phyloP scores from a whole-genome alignment of 2,329 filamentous ascomycete species.

The Exophiala bonariae region DNA sequence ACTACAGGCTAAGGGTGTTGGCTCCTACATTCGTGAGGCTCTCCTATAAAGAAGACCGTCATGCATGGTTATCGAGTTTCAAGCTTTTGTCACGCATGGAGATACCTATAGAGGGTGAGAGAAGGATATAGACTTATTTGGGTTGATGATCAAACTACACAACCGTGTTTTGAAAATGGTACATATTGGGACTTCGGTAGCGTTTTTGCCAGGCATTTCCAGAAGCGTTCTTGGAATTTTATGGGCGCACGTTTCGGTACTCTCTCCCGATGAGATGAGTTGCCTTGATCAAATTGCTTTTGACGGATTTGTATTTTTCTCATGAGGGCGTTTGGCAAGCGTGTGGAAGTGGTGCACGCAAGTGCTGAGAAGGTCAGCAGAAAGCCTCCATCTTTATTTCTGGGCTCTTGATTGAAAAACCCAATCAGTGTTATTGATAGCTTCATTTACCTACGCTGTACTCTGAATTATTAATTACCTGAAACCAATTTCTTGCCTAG shows the following conservation, averaged over 20 bases:
- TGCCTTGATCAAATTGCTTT: neutral
- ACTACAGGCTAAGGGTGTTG: conserved; percentile 28
- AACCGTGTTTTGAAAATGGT: conserved; percentile 8
- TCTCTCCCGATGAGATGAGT: too few relatives aligned
- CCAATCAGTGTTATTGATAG: conserved; percentile 3
- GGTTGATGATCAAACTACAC: neutral
- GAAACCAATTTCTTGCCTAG: too few relatives aligned
- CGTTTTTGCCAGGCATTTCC: conserved; percentile 21
- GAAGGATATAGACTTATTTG: conserved; percentile 10
- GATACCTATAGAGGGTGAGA: conserved; percentile 15
- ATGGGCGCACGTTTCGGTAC: neutral
- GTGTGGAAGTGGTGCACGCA: neutral
- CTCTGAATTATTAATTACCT: too few relatives aligned
- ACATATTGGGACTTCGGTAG: conserved; percentile 16
- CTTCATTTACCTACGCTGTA: neutral
- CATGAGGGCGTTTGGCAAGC: neutral
- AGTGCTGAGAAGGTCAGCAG: neutral
- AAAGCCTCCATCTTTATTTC: neutral
- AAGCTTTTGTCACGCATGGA: conserved; percentile 13
- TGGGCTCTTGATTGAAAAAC: neutral
- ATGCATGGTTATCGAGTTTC: neutral
- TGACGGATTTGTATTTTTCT: neutral
- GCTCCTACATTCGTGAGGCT: conserved; percentile 28
- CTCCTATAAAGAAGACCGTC: conserved; percentile 14
- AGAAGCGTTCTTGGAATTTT: conserved; percentile 14